A percentile compares a stretch with the other conserved stretches of the same genome.
Conservation (phyloP, 805 yeast genomes). For the Ogataea methylovora region DNA sequence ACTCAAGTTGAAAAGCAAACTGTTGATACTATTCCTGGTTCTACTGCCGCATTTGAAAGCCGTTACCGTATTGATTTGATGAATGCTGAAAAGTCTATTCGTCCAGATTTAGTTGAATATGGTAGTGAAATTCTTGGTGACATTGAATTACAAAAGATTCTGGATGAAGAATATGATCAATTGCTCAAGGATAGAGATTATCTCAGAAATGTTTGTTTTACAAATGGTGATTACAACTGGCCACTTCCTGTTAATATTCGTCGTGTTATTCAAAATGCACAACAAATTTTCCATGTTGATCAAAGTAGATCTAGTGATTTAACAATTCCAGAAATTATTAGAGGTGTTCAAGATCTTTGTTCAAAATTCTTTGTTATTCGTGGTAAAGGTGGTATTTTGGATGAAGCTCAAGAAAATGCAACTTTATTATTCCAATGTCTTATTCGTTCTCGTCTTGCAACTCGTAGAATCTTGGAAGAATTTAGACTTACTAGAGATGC, state of each 20-base stretch:
- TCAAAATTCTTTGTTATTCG: constrained; percentile 68
- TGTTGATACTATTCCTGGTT: constrained; percentile 91
- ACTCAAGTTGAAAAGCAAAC: constrained; percentile 96
- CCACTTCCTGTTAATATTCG: constrained; percentile 96
- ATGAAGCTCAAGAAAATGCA: constrained; percentile 91
- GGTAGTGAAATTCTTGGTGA: constrained; percentile 91
- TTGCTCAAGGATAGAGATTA: constrained; percentile 68
- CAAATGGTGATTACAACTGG: constrained; percentile 94
- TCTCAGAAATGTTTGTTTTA: constrained; percentile 73
- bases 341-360: constrained; percentile 63
- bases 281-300: constrained; percentile 92
- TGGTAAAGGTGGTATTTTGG: constrained; percentile 64
- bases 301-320: constrained; percentile 86
- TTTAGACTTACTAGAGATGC: constrained; percentile 77
- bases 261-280: constrained; percentile 95
- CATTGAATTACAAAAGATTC: constrained; percentile 65
- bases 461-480: constrained; percentile 89
- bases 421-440: constrained; percentile 84
- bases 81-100: constrained; percentile 55
- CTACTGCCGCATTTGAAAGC: constrained; percentile 72
- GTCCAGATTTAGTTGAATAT: constrained; percentile 73
- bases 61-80: constrained; percentile 84
- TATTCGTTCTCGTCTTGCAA: constrained; percentile 84
- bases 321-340: constrained; percentile 73
- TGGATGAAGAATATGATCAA: constrained; percentile 83